Conservation (phyloP, 2,329 filamentous ascomycete species). For the Escovopsis weberi region DNA sequence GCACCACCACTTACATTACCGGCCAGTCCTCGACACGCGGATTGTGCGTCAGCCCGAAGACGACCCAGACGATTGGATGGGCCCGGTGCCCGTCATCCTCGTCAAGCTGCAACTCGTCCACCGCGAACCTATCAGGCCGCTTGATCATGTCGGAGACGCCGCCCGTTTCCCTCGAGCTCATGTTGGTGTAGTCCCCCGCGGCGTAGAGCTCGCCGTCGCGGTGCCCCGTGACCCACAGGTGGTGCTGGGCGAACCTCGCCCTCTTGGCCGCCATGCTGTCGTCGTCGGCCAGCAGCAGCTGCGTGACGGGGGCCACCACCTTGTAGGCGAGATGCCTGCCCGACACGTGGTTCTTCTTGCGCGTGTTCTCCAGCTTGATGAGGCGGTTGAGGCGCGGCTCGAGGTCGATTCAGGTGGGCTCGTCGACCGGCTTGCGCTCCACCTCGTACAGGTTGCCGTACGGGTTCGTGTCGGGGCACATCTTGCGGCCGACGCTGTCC, state of each 20-base stretch:
- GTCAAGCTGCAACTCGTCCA: slow-evolving; percentile 10
- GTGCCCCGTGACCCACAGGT: slow-evolving; percentile 34
- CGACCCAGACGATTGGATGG: slow-evolving; percentile 29
- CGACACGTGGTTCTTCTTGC: slow-evolving; percentile 30
- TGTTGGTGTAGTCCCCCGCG: slow-evolving; percentile 36
- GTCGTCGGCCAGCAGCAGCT: slow-evolving; percentile 31
- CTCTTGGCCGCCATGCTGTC: slow-evolving; percentile 27
- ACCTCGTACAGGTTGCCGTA: slow-evolving; percentile 47
- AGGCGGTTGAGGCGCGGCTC: slow-evolving; percentile 36
- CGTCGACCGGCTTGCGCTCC: slow-evolving; percentile 29
- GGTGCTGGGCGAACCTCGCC: slow-evolving; percentile 31
- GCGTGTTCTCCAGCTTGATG: slow-evolving; percentile 33
- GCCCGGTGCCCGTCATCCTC: slow-evolving; percentile 11
- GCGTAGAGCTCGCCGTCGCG: slow-evolving; percentile 35
- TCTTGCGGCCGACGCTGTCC: slow-evolving; percentile 21
- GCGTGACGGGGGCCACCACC: slow-evolving; percentile 28
- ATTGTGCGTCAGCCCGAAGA: slow-evolving; percentile 34
- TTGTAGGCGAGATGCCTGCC: slow-evolving; percentile 37
- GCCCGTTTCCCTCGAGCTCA: slow-evolving; percentile 26
- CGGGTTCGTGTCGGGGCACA: slow-evolving; percentile 40
- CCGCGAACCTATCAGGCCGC: slow-evolving; percentile 31
- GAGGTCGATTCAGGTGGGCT: slow-evolving; percentile 34
- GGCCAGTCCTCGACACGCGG: slow-evolving; percentile 35
- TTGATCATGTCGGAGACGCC: slow-evolving; percentile 33
- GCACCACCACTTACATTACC: slow-evolving; percentile 28